Percentiles rank a stretch among this genome's conserved stretches.
These are phyloP conservation scores for Beta vulgaris DNA, from an alignment of 148 eudicot genomes.

Conservation along the genomic window DNA sequence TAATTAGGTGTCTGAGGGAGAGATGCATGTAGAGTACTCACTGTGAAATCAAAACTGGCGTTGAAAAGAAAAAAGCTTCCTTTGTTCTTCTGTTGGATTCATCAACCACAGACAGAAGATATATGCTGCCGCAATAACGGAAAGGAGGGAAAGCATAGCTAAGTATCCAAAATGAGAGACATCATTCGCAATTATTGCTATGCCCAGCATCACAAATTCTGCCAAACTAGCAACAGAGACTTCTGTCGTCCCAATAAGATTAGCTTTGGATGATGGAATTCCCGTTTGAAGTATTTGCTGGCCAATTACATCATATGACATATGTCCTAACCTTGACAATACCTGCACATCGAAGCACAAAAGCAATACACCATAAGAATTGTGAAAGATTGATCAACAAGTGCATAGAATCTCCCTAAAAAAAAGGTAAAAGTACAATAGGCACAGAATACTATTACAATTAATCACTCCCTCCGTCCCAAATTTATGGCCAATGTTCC, in stretches of 20 bases:
- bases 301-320: constrained; percentile 91
- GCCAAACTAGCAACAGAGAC: constrained; percentile 89
- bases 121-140: constrained; percentile 79
- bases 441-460: not conserved
- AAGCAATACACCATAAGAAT: not conserved
- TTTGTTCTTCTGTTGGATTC: constrained; percentile 75
- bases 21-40: constrained; percentile 12
- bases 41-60: constrained; percentile 31
- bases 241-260: constrained; percentile 88
- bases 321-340: constrained; percentile 86
- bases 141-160: constrained; percentile 68
- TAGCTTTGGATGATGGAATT: constrained; percentile 89
- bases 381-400: not conserved
- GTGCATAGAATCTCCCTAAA: not conserved
- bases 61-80: constrained; percentile 60
- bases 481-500: no score
- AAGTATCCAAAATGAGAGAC: constrained; percentile 78
- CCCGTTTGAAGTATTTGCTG: constrained; percentile 96
- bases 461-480: no score
- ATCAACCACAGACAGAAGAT: constrained; percentile 79
- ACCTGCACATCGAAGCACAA: constrained; percentile 39
- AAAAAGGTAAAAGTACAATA: not conserved
- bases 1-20: not conserved
- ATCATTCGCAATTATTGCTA: constrained; percentile 85
- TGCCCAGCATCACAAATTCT: constrained; percentile 80